Evolutionary conservation across 176 grass and related monocot species (phyloP), one percentile per base, ranked within the genome.

Genomic region (Zoysia pacifica): DNA sequence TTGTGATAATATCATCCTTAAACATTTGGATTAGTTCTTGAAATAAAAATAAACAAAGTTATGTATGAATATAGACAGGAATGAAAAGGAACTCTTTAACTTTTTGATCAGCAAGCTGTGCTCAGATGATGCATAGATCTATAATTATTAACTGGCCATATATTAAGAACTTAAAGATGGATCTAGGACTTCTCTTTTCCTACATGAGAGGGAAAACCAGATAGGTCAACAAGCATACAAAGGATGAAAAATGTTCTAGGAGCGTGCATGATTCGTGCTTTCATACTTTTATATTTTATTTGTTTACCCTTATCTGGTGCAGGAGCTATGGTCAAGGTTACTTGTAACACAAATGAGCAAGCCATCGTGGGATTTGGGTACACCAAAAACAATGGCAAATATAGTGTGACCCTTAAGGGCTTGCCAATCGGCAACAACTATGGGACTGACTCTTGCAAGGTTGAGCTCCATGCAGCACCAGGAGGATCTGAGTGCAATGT

Each of bases 311-410:
- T 18, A 58, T 62, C 19, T 81, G 60, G n/a, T 38, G 63, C 84
- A 91, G 89, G 81, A 78, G 86, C 92, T 62, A 79, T 79, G 67
- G 81, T 94, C 62, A 94, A 94, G 90, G 86, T 94, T 48, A 94
- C 92, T 75, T 94, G 92, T 44, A 87, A 82, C 70, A 81, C 73
- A 10, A 83, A 91, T 70, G 72, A 87, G 7, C 73, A 89, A 48
- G 86, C 84, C 73, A 51, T 89, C 20, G 86, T 91, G 47, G 78
- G 84, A 63, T 91, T 87, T n/a, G 86, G 89, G 62, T 88, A 87
- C 69, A 94, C 92, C 7, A 43, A 19, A 72, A 79, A 46, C 84
- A 89, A 87, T 53, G 92, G 89, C 1, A 89, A 86, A 56, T 94
- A 94, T 69, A 89, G 84, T 15, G 81, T 91, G 48, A 73, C 11